phyloP scores from a whole-genome alignment of 352 stramenopile species.

The Phytopythium delawarense region DNA sequence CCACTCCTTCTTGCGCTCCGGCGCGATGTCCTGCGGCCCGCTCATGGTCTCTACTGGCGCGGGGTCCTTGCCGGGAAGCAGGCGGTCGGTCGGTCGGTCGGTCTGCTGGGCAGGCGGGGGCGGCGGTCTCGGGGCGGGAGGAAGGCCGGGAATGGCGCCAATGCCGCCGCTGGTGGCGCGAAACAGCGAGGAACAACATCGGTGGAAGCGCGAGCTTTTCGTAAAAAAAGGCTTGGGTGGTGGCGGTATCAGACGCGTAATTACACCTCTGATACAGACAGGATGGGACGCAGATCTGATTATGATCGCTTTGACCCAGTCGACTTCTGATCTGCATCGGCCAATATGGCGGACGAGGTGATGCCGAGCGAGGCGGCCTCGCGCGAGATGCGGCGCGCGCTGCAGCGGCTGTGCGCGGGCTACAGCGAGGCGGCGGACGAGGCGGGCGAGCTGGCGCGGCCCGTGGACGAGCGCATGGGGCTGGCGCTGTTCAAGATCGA shows the following conservation, averaged over 20 bases:
- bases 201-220: no score
- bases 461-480: constrained; percentile 64
- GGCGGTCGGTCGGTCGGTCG: background rate
- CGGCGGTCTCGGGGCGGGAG: background rate
- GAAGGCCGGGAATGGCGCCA: no score
- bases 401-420: constrained; percentile 49
- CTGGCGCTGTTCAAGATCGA: constrained; percentile 83
- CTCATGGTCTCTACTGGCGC: constrained; percentile 4
- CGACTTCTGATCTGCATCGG: no score
- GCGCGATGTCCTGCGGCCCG: constrained; percentile 46
- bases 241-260: background rate
- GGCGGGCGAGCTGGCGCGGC: constrained; percentile 41
- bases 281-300: no score
- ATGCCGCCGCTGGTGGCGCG: no score
- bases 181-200: no score
- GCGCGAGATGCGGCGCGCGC: constrained; percentile 31
- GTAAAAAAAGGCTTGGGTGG: no score
- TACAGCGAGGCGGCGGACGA: constrained; percentile 78
- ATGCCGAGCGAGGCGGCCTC: background rate
- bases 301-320: no score
- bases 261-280: background rate
- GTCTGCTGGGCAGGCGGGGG: no score
- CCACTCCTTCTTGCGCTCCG: constrained; percentile 81
- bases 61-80: background rate
- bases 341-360: background rate